Evolutionary conservation across 2,329 filamentous ascomycete genomes (phyloP), one percentile per base, ranked within the genome.

Genomic region (Ophiobolus disseminans): DNA sequence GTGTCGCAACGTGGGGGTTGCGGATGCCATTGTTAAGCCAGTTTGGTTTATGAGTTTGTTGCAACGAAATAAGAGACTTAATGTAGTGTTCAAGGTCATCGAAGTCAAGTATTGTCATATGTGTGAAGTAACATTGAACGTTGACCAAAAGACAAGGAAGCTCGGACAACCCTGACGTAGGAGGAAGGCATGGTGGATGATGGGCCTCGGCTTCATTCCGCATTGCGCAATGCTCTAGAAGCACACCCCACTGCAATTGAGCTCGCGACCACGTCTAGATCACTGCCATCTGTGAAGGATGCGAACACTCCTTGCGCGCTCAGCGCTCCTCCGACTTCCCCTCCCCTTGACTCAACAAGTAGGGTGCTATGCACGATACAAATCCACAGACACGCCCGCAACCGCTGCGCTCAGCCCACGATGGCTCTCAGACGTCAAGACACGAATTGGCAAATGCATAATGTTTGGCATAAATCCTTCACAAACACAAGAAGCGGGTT

Each of bases 401-500:
- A 51, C 46, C 21, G 50, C 51, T 28, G 17, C 40, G 7, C 50
- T 60, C 14, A 58, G 53, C 14, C 77, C 86, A 14, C 79, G 85
- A 66, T 94, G 89, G 89, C 82, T 91, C 26, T 82, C 85, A 4
- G 82, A 87, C 49, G 81, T 87, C 32, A 87, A 86, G 65, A 65
- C 76, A 11, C 82, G 89, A 14, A 76, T 93, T 21, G 89, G 89
- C 2, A 86, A 85, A 73, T 92, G 90, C 69, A 83, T 93, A 57
- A 82, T 81, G 53, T 93, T 91, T 66, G 90, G 90, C 2, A 79
- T 90, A 59, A 75, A 76, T n/a, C 71, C 74, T 1, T 62, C 70
- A 22, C 88, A 91, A 66, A 75, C 83, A 3, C 60, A 73, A 5
- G 79, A 82, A 40, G 87, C 86, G 0, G 83, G 81, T 0, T 65